Evolutionary conservation across 805 yeast genomes (phyloP).

Genomic region (Schwanniomyces polymorphus): DNA sequence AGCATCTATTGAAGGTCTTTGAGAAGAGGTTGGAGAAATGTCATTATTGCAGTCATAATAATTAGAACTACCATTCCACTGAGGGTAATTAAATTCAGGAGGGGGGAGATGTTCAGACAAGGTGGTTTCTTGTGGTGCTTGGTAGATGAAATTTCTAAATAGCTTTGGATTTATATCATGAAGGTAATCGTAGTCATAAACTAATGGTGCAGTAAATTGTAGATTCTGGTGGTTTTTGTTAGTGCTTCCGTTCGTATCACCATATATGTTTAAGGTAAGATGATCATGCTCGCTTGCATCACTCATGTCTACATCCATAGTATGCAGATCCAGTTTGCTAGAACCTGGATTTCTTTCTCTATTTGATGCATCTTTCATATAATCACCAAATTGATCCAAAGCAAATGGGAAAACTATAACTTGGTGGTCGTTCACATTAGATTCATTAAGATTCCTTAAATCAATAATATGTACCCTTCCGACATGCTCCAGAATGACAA

Average conservation of each 20-base stretch:
- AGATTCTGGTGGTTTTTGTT: neutral
- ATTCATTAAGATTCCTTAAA: conserved; percentile 55
- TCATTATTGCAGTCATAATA: neutral
- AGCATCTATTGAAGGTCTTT: conserved; percentile 8
- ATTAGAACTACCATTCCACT: conserved; percentile 12
- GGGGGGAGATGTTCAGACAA: conserved; percentile 11
- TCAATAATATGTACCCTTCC: conserved; percentile 87
- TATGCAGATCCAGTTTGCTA: neutral
- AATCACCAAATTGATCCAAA: conserved; percentile 38
- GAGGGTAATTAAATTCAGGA: conserved; percentile 20
- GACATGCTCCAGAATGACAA: conserved; percentile 79
- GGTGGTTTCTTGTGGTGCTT: conserved; percentile 22
- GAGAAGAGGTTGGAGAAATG: conserved; percentile 15
- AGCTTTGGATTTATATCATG: conserved; percentile 35
- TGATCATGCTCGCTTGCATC: neutral
- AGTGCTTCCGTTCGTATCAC: neutral
- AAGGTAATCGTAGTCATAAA: conserved; percentile 42
- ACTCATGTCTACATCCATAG: neutral
- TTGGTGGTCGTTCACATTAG: conserved; percentile 57
- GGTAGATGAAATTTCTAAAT: conserved; percentile 34
- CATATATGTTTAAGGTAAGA: conserved; percentile 5
- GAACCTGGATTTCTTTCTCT: neutral
- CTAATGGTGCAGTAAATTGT: conserved; percentile 35
- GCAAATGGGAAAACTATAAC: conserved; percentile 66
- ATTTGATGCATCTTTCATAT: conserved; percentile 9